phyloP scores from a whole-genome alignment of 1,139 yeast genomes.

The Blastobotrys proliferans region DNA sequence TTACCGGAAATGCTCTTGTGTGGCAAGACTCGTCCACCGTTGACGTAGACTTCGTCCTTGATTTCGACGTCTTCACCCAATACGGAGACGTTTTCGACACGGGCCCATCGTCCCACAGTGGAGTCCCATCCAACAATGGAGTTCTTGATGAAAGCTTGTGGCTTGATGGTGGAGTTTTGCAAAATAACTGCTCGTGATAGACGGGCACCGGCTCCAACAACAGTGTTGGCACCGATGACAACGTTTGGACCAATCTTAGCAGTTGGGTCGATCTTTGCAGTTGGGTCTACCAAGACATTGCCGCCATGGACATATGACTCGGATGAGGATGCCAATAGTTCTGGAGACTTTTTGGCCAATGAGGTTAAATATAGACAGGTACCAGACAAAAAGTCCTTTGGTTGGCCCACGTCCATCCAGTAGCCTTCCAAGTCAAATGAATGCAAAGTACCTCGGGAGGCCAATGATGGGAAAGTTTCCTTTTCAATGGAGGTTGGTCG shows the following conservation, averaged over 20 bases:
- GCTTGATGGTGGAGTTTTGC: conserved; percentile 87
- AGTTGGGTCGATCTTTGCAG: conserved; percentile 87
- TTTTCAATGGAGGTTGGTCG: conserved; percentile 99
- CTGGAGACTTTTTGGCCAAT: conserved; percentile 74
- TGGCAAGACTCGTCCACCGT: conserved; percentile 98
- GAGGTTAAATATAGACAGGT: conserved; percentile 89
- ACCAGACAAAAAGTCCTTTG: conserved; percentile 98
- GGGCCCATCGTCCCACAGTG: conserved; percentile 97
- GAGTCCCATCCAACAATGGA: conserved; percentile 99
- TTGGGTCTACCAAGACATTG: conserved; percentile 89
- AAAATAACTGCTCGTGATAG: conserved; percentile 92
- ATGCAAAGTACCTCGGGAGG: conserved; percentile 81
- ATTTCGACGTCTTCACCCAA: conserved; percentile 99
- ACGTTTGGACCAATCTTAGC: conserved; percentile 99
- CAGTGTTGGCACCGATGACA: conserved; percentile 94
- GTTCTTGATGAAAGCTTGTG: conserved; percentile 97
- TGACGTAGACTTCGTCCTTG: conserved; percentile 96
- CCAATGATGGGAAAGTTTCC: conserved; percentile 98
- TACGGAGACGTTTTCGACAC: conserved; percentile 96
- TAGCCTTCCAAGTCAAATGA: conserved; percentile 97
- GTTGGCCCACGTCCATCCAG: conserved; percentile 99
- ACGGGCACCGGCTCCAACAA: conserved; percentile 98
- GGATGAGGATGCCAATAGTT: conserved; percentile 55
- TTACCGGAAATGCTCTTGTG: conserved; percentile 96
- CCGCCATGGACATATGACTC: conserved; percentile 82